phyloP scores from a whole-genome alignment of 768 basidiomycete genomes.

The Candolleomyces eurysporus region DNA sequence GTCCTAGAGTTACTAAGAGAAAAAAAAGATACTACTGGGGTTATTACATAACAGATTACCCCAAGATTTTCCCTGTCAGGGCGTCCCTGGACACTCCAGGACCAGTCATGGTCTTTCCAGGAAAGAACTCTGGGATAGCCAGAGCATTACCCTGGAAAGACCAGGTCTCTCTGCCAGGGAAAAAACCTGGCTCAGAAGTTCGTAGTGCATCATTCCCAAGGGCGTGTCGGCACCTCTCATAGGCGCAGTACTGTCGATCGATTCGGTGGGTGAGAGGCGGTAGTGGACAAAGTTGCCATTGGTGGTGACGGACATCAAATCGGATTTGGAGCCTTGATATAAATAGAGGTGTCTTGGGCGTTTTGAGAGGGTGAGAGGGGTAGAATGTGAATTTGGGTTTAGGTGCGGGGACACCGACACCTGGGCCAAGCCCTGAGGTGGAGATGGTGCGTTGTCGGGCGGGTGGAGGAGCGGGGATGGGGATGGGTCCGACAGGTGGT shows the following conservation, averaged over 20 bases:
- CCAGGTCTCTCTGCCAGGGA: too few relatives aligned
- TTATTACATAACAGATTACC: too few relatives aligned
- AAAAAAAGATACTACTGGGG: too few relatives aligned
- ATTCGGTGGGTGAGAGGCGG: slow-evolving; percentile 35
- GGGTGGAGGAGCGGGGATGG: background rate
- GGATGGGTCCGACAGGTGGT: slow-evolving; percentile 14
- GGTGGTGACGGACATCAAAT: slow-evolving; percentile 43
- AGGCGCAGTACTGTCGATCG: slow-evolving; percentile 29
- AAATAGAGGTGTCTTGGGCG: slow-evolving; percentile 52
- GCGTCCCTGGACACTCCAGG: too few relatives aligned
- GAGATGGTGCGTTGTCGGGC: background rate
- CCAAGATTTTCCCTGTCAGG: too few relatives aligned
- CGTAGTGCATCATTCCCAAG: background rate
- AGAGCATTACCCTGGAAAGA: too few relatives aligned
- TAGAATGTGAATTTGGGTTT: slow-evolving; percentile 45
- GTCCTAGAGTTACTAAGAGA: too few relatives aligned
- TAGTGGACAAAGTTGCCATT: slow-evolving; percentile 31
- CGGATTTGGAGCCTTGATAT: slow-evolving; percentile 60
- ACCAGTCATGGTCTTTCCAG: too few relatives aligned
- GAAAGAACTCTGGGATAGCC: too few relatives aligned
- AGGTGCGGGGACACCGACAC: background rate
- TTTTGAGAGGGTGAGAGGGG: slow-evolving; percentile 39
- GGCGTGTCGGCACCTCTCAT: slow-evolving; percentile 26
- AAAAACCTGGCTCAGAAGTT: slow-evolving; percentile 1
- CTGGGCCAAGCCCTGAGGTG: too few relatives aligned